phyloP scores from a whole-genome alignment of 2,329 filamentous ascomycete genomes.

The Aureobasidium mangrovei region DNA sequence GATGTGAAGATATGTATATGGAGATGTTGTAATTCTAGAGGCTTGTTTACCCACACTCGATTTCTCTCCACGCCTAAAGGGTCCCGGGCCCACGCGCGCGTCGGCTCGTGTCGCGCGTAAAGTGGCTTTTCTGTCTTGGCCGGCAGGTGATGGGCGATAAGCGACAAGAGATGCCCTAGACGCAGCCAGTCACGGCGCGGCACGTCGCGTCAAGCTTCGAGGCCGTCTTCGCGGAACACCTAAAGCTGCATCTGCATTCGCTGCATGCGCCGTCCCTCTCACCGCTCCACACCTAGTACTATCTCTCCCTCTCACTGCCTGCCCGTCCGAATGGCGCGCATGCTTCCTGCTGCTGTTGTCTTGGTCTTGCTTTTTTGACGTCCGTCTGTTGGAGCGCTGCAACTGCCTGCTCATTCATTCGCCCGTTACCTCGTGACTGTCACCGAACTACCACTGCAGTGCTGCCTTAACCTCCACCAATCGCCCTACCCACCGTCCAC shows the following conservation, averaged over 20 bases:
- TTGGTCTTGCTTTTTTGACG: conserved; percentile 3
- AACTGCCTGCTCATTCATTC: conserved; percentile 4
- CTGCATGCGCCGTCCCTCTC: background rate
- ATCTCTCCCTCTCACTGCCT: background rate
- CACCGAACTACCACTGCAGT: conserved; percentile 7
- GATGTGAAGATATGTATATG: background rate
- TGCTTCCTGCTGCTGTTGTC: background rate
- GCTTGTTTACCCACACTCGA: conserved; percentile 4
- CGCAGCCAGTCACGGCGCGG: no score
- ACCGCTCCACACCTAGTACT: background rate
- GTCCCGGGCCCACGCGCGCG: background rate
- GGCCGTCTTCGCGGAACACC: no score
- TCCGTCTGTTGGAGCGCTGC: background rate
- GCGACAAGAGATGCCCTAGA: background rate
- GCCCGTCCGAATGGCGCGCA: background rate
- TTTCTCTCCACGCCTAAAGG: background rate
- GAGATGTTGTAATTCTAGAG: background rate
- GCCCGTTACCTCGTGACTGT: background rate
- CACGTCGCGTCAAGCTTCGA: no score
- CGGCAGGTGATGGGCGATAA: background rate
- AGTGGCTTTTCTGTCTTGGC: background rate
- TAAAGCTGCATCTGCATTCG: background rate
- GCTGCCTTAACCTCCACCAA: conserved; percentile 11
- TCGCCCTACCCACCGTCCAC: background rate
- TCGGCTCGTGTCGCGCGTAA: background rate